A percentile compares a stretch with the other conserved stretches of the same genome.
Evolutionary conservation across 1,284 basidiomycete genomes (phyloP).

Genomic region (Apiotrichum akiyoshidainum): DNA sequence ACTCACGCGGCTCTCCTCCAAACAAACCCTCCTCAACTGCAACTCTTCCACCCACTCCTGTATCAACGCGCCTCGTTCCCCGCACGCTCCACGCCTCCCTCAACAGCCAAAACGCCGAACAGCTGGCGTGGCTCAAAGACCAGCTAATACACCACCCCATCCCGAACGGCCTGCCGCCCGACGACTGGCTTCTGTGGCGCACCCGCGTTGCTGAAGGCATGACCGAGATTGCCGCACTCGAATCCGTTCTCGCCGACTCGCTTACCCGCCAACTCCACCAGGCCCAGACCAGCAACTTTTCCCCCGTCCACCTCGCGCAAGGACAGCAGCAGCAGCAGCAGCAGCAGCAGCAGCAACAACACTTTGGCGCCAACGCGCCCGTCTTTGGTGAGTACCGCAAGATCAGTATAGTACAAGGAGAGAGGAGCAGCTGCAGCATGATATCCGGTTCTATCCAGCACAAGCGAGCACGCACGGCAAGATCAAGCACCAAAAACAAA

Average conservation of each 20-base stretch:
- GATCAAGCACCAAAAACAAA: too few relatives aligned
- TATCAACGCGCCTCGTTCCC: not conserved
- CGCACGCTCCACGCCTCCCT: not conserved
- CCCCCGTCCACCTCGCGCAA: not conserved
- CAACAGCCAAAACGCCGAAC: slow-evolving; percentile 15
- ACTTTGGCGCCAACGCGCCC: not conserved
- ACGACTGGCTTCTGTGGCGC: slow-evolving; percentile 32
- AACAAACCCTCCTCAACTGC: not conserved
- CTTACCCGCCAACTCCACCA: not conserved
- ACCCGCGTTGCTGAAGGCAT: slow-evolving; percentile 26
- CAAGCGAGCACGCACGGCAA: too few relatives aligned
- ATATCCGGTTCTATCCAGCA: too few relatives aligned
- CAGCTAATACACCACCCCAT: slow-evolving; percentile 24
- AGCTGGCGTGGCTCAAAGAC: slow-evolving; percentile 27
- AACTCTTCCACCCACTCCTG: not conserved
- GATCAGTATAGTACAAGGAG: too few relatives aligned
- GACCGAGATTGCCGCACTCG: slow-evolving; percentile 22
- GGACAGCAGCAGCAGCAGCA: not conserved
- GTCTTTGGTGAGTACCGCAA: too few relatives aligned
- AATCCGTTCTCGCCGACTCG: not conserved
- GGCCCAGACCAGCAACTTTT: not conserved
- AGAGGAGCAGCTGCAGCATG: too few relatives aligned
- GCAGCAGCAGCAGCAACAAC: not conserved
- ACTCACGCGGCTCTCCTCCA: slow-evolving; percentile 8
- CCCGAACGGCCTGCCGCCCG: slow-evolving; percentile 16